Evolutionary conservation across 1,139 yeast species (phyloP).

Genomic region (Pichia inconspicua): DNA sequence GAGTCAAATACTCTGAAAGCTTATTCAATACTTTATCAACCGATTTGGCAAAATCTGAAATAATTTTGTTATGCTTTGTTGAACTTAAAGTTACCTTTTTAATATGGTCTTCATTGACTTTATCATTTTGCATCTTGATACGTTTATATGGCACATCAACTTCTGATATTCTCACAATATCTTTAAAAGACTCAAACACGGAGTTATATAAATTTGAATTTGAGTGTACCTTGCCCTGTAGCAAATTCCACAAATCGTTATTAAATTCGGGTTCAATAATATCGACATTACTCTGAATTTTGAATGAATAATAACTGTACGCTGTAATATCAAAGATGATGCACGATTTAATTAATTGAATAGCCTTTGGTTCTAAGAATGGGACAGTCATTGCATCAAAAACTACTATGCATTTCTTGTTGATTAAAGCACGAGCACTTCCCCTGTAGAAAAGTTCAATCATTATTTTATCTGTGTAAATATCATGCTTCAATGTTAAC

Average conservation of each 20-base stretch:
- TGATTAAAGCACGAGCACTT: constrained; percentile 35
- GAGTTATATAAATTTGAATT: constrained; percentile 33
- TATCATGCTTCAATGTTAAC: constrained; percentile 22
- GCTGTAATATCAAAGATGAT: constrained; percentile 48
- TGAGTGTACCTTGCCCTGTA: constrained; percentile 34
- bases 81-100: constrained; percentile 17
- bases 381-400: constrained; percentile 31
- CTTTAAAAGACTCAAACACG: constrained; percentile 36
- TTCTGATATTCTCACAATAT: constrained; percentile 37
- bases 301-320: constrained; percentile 46
- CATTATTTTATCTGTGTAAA: constrained; percentile 28
- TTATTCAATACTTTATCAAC: constrained; percentile 20
- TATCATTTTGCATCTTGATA: constrained; percentile 12
- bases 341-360: constrained; percentile 39
- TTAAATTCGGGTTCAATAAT: constrained; percentile 30
- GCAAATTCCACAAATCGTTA: constrained; percentile 39
- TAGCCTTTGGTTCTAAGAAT: constrained; percentile 26
- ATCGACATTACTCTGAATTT: constrained; percentile 29
- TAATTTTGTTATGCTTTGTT: constrained; percentile 23
- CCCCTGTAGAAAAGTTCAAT: constrained; percentile 35
- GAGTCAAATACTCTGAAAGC: constrained; percentile 31
- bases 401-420: constrained; percentile 33
- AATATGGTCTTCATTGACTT: constrained; percentile 14
- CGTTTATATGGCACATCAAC: constrained; percentile 24
- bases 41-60: constrained; percentile 14